phyloP scores from a whole-genome alignment of 176 grass and related monocot genomes.

The Puccinellia tenuiflora region DNA sequence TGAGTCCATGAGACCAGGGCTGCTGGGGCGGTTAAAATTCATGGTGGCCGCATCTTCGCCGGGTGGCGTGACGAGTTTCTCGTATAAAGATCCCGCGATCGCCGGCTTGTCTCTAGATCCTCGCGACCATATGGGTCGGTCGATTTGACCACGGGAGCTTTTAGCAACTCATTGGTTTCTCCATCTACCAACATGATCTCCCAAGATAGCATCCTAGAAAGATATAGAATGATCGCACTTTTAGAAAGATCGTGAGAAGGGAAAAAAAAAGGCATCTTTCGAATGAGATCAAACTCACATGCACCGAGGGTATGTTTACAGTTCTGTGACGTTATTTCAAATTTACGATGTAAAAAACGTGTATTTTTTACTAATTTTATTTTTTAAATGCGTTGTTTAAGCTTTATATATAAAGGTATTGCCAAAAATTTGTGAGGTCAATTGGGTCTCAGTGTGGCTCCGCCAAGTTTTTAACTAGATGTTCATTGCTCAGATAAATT shows the following conservation, averaged over 20 bases:
- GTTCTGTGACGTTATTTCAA: too few relatives aligned
- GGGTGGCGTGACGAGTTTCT: not conserved
- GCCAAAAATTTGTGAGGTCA: too few relatives aligned
- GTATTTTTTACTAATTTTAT: too few relatives aligned
- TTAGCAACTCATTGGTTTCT: not conserved
- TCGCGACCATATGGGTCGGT: not conserved
- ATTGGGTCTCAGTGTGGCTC: too few relatives aligned
- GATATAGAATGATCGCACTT: not conserved
- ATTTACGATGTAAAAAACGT: too few relatives aligned
- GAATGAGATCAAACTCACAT: not conserved
- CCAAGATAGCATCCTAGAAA: not conserved
- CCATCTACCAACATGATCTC: not conserved
- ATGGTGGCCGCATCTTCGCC: not conserved
- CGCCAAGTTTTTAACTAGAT: too few relatives aligned
- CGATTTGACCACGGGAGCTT: not conserved
- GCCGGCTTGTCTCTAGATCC: not conserved
- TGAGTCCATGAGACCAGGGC: too few relatives aligned
- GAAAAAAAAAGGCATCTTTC: not conserved
- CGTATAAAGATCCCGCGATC: not conserved
- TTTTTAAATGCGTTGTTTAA: too few relatives aligned
- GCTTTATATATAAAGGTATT: too few relatives aligned
- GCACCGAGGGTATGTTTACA: too few relatives aligned
- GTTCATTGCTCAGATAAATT: too few relatives aligned
- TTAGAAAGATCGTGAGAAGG: not conserved
- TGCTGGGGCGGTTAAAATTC: not conserved